These are phyloP conservation scores for Earliella scabrosa DNA, from an alignment of 1,284 basidiomycete species.

Conservation along the genomic window DNA sequence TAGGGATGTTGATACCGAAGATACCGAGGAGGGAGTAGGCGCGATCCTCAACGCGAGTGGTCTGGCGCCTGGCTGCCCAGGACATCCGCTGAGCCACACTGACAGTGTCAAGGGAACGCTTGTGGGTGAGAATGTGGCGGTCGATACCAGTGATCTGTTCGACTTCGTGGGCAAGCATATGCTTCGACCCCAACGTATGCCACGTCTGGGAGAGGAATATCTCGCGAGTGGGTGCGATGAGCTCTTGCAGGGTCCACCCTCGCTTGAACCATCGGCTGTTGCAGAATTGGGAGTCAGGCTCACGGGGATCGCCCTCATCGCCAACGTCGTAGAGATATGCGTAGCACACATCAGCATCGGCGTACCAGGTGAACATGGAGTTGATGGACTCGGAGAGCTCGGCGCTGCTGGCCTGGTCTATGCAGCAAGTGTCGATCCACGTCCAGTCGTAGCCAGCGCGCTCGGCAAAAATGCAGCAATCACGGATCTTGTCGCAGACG, in stretches of 20 bases:
- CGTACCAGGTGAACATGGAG: conserved; percentile 21
- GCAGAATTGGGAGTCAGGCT: conserved; percentile 9
- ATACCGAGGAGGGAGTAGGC: conserved; percentile 25
- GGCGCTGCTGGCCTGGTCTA: conserved; percentile 21
- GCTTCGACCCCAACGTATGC: conserved; percentile 14
- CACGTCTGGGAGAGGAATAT: conserved; percentile 20
- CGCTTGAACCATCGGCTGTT: conserved; percentile 17
- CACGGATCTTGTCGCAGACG: conserved; percentile 14
- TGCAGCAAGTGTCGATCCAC: conserved; percentile 23
- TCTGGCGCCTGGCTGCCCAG: conserved; percentile 17
- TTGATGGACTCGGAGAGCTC: conserved; percentile 25
- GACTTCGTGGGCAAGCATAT: conserved; percentile 14
- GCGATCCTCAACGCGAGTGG: conserved; percentile 17
- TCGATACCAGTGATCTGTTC: conserved; percentile 20
- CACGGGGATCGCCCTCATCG: conserved; percentile 6
- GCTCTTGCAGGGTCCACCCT: conserved; percentile 24
- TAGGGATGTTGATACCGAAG: conserved; percentile 21
- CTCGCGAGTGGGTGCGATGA: conserved; percentile 18
- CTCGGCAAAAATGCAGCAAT: conserved; percentile 11
- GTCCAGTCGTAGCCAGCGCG: conserved; percentile 17
- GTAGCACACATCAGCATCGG: conserved; percentile 21
- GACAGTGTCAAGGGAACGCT: conserved; percentile 12
- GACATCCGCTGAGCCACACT: conserved; percentile 24
- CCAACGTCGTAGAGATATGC: conserved; percentile 21
- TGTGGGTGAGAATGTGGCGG: conserved; percentile 16